A percentile compares a stretch with the other conserved stretches of the same genome.
Conservation (phyloP, 1,139 yeast species). For the Saccharomyces hybrid region DNA sequence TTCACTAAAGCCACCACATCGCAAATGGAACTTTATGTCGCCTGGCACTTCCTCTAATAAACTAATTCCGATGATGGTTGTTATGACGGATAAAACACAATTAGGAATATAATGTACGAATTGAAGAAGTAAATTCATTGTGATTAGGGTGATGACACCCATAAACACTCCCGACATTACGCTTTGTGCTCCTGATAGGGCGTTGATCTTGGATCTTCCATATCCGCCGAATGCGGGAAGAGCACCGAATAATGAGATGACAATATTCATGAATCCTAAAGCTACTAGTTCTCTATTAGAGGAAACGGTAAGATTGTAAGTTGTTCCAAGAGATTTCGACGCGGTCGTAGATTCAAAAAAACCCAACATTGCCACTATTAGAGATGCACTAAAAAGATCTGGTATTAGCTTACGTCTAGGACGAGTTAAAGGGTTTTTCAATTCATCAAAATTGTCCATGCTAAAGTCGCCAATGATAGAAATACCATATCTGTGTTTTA, state of each 20-base stretch:
- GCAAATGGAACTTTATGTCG: constrained; percentile 68
- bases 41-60: constrained; percentile 82
- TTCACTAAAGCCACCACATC: constrained; percentile 70
- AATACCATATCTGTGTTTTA: constrained; percentile 50
- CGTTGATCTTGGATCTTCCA: constrained; percentile 85
- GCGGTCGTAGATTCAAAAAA: constrained; percentile 94
- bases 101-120: constrained; percentile 68
- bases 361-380: constrained; percentile 79
- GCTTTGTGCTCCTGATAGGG: constrained; percentile 77
- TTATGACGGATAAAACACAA: constrained; percentile 74
- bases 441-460: constrained; percentile 35
- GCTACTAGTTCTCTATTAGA: constrained; percentile 76
- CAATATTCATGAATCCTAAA: constrained; percentile 66
- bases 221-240: constrained; percentile 95
- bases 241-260: constrained; percentile 61
- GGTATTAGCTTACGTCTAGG: constrained; percentile 25
- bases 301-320: constrained; percentile 57
- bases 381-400: constrained; percentile 46
- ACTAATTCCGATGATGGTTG: constrained; percentile 70
- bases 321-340: constrained; percentile 66
- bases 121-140: constrained; percentile 54
- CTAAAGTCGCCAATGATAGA: constrained; percentile 62
- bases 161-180: constrained; percentile 77
- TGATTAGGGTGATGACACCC: constrained; percentile 63
- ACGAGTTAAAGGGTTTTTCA: constrained; percentile 44